A percentile compares a stretch with the other conserved stretches of the same genome.
These are phyloP conservation scores for Mycena venus DNA, from an alignment of 768 basidiomycete species.

Conservation along the genomic window DNA sequence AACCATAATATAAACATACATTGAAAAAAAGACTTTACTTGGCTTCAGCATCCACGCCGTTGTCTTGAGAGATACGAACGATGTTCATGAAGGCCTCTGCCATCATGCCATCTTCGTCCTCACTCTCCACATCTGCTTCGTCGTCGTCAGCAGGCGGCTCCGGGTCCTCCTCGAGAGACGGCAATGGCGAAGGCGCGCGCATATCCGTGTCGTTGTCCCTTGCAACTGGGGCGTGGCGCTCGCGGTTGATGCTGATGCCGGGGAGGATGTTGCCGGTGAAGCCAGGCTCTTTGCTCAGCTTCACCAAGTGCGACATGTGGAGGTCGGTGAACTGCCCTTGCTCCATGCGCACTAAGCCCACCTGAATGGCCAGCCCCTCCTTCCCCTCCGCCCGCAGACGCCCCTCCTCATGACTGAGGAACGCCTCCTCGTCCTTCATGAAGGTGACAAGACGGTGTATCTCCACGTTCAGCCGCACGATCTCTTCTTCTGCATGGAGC, in stretches of 20 bases:
- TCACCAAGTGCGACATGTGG: background rate
- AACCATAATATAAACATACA: too few relatives aligned
- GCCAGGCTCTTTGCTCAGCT: background rate
- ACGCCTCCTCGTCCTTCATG: conserved; percentile 22
- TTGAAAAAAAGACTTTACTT: too few relatives aligned
- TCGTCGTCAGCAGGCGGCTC: too few relatives aligned
- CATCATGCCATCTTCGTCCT: too few relatives aligned
- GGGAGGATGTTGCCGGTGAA: background rate
- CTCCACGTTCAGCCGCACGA: conserved; percentile 33
- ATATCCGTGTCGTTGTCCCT: background rate
- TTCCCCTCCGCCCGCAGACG: background rate
- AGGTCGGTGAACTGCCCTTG: background rate
- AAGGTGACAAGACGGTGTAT: conserved; percentile 28
- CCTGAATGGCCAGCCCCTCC: background rate
- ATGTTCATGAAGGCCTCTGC: too few relatives aligned
- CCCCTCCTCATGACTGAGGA: background rate
- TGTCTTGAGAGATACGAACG: too few relatives aligned
- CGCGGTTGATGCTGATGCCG: background rate
- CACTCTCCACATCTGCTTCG: too few relatives aligned
- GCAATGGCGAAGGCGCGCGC: background rate
- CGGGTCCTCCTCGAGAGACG: too few relatives aligned
- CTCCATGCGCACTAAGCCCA: background rate
- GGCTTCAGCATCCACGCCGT: too few relatives aligned
- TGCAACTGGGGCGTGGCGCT: background rate
- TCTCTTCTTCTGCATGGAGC: conserved; percentile 32